A percentile compares a stretch with the other conserved stretches of the same genome.
phyloP scores from a whole-genome alignment of 768 basidiomycete species.

The Kwoniella sp. region DNA sequence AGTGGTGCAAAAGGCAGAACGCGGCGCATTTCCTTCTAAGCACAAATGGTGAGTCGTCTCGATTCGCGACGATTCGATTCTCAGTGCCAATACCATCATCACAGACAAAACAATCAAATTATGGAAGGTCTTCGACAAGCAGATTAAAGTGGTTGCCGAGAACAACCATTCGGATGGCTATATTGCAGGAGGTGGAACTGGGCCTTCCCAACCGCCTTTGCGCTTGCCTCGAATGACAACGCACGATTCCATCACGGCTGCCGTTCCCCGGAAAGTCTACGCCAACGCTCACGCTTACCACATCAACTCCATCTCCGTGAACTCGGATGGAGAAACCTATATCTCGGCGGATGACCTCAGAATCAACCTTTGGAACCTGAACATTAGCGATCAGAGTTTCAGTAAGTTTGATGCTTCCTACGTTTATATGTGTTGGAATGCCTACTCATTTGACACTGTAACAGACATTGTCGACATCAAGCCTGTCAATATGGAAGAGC shows the following conservation, averaged over 20 bases:
- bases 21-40: slow-evolving; percentile 94
- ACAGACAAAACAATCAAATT: slow-evolving; percentile 99
- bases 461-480: slow-evolving; percentile 99
- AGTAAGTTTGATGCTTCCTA: slow-evolving; percentile 73
- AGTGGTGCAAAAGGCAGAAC: slow-evolving; percentile 99
- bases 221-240: slow-evolving; percentile 86
- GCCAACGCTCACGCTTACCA: slow-evolving; percentile 99
- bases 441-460: not conserved
- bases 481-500: slow-evolving; percentile 98
- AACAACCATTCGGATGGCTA: slow-evolving; percentile 75
- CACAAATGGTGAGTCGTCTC: slow-evolving; percentile 76
- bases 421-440: not conserved
- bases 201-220: slow-evolving; percentile 58
- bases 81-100: not conserved
- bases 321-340: slow-evolving; percentile 99
- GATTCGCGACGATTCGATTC: not conserved
- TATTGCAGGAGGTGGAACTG: slow-evolving; percentile 28
- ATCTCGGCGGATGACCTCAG: slow-evolving; percentile 98
- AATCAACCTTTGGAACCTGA: slow-evolving; percentile 97
- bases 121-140: slow-evolving; percentile 99
- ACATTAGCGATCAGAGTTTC: slow-evolving; percentile 98
- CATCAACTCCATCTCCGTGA: slow-evolving; percentile 99
- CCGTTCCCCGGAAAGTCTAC: slow-evolving; percentile 97
- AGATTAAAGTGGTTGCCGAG: slow-evolving; percentile 90
- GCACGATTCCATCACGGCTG: slow-evolving; percentile 97